Evolutionary conservation across 2,329 filamentous ascomycete genomes (phyloP).

Genomic region (Pleoardoris graminearum): DNA sequence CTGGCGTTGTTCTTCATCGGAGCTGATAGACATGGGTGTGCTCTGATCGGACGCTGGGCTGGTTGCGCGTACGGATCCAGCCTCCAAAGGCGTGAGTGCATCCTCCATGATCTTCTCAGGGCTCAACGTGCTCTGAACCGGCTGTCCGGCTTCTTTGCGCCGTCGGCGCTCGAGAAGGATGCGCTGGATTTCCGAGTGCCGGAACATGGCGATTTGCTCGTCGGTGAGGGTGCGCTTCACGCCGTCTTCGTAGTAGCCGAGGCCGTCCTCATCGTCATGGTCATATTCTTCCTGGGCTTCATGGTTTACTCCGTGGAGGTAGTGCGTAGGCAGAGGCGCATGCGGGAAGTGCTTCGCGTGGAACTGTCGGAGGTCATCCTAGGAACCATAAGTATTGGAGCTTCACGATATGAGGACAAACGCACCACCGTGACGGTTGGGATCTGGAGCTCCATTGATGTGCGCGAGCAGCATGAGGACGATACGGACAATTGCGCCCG

Average conservation of each 20-base stretch:
- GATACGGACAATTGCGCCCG: constrained; percentile 18
- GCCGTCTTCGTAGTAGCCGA: constrained; percentile 87
- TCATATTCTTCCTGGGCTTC: constrained; percentile 37
- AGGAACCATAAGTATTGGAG: constrained; percentile 11
- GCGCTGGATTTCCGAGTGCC: constrained; percentile 81
- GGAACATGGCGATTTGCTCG: constrained; percentile 86
- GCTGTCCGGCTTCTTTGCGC: constrained; percentile 26
- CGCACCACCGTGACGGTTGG: constrained; percentile 40
- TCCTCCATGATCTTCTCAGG: background rate
- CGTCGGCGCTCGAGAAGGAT: constrained; percentile 54
- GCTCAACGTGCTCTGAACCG: background rate
- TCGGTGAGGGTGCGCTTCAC: constrained; percentile 88
- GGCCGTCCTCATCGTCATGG: constrained; percentile 61
- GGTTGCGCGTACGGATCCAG: constrained; percentile 1
- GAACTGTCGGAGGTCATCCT: constrained; percentile 52
- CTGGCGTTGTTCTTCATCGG: constrained; percentile 14
- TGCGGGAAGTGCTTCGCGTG: constrained; percentile 50
- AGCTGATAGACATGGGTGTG: constrained; percentile 12
- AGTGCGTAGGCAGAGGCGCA: constrained; percentile 38
- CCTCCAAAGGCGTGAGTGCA: background rate
- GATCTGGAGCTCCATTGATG: constrained; percentile 28
- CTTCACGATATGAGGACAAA: background rate
- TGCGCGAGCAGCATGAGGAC: constrained; percentile 16
- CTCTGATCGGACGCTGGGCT: constrained; percentile 6
- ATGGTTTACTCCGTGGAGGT: constrained; percentile 36